These are phyloP conservation scores for Clohesyomyces aquaticus DNA, from an alignment of 495 filamentous ascomycete genomes.

Conservation along the genomic window DNA sequence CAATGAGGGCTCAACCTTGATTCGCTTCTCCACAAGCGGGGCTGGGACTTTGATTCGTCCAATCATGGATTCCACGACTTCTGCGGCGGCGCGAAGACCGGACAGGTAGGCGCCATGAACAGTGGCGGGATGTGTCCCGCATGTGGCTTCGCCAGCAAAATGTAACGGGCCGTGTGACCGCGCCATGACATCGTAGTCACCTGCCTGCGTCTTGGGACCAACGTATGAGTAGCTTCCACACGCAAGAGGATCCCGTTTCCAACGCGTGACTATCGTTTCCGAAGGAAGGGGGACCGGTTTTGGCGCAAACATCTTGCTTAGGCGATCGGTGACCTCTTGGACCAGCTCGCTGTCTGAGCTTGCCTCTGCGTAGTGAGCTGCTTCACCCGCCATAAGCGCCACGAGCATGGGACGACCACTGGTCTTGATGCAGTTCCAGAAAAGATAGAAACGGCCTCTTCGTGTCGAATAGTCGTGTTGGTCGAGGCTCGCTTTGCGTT, in stretches of 20 bases:
- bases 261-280: conserved; percentile 92
- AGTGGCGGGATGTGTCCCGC: conserved; percentile 91
- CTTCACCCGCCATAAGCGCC: conserved; percentile 94
- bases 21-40: conserved; percentile 72
- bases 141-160: conserved; percentile 97
- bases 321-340: conserved; percentile 73
- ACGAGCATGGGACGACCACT: conserved; percentile 85
- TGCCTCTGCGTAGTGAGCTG: conserved; percentile 83
- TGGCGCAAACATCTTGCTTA: conserved; percentile 68
- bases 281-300: conserved; percentile 69
- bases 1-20: conserved; percentile 29
- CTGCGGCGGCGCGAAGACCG: conserved; percentile 83
- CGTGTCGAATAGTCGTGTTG: conserved; percentile 66
- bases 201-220: conserved; percentile 73
- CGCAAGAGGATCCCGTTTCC: conserved; percentile 86
- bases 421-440: conserved; percentile 92
- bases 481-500: conserved; percentile 55
- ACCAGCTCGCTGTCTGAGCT: conserved; percentile 74
- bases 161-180: conserved; percentile 80
- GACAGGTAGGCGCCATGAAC: conserved; percentile 97
- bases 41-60: conserved; percentile 77
- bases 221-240: conserved; percentile 93
- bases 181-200: conserved; percentile 96
- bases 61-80: conserved; percentile 75
- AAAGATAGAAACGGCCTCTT: conserved; percentile 89